Evolutionary conservation across 148 eudicot species (phyloP).

Genomic region (Amaranthus hypochondriacus): DNA sequence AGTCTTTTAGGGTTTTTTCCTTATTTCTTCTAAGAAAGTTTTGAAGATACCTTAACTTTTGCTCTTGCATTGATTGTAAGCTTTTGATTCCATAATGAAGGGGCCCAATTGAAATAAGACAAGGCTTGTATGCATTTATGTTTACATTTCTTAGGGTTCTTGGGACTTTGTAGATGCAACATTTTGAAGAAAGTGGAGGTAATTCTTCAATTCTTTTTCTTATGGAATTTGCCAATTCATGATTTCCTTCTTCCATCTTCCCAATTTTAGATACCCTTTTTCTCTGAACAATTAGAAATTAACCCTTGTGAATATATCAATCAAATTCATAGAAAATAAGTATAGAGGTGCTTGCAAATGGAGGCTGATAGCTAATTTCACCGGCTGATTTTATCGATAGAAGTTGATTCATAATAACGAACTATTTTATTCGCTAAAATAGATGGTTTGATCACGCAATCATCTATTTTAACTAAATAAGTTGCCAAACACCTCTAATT

Average conservation of each 20-base stretch:
- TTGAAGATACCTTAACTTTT: constrained; percentile 22
- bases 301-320: constrained; percentile 11
- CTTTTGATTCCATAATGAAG: constrained; percentile 12
- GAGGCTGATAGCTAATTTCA: too few species aligned
- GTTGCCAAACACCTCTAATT: too few species aligned
- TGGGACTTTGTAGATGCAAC: constrained; percentile 36
- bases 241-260: constrained; percentile 23
- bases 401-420: too few species aligned
- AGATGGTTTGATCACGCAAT: too few species aligned
- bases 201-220: constrained; percentile 24
- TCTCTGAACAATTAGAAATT: constrained; percentile 16
- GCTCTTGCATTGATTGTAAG: constrained; percentile 18
- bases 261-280: constrained; percentile 14
- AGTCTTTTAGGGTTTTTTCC: constrained; percentile 18
- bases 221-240: constrained; percentile 28
- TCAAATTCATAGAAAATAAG: not conserved
- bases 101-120: constrained; percentile 26
- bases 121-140: constrained; percentile 25
- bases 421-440: too few species aligned
- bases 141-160: constrained; percentile 26
- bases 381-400: too few species aligned
- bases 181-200: constrained; percentile 26
- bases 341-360: too few species aligned
- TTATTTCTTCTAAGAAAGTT: constrained; percentile 27
- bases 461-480: too few species aligned